Base-by-base conservation (phyloP, 495 filamentous ascomycete species). In the Aeminium ludgeri region DNA sequence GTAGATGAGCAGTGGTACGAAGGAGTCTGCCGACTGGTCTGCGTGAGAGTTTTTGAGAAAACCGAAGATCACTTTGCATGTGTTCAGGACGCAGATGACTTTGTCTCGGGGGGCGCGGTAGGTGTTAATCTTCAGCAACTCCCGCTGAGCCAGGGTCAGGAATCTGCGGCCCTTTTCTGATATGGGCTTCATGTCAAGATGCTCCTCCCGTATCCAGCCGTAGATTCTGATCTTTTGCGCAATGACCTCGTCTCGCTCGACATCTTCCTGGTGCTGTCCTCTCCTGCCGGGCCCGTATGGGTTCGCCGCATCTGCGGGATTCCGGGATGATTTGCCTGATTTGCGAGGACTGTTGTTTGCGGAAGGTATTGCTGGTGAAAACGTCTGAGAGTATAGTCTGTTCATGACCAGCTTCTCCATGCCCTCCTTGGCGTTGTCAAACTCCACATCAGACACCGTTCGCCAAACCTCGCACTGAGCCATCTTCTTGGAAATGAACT, bases 321-420 rank as follows among this genome's bases (percentile, higher is more conserved):
- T 42, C 16, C 39, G 23, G 1, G 6, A 29, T 7, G 33, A 15
- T 35, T 36, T 36, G 12, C 46, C 47, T 6, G 29, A 10, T 50
- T 72, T 75, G 46, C 72, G 67, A 54, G 73, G 81, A 20, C 75
- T 74, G 54, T 76, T 86, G 32, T 67, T 71, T 2, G 74, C 73
- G 6, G 82, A 63, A 3, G 84, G 75, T 36, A 99, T 99, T 12
- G 80, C 80, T 1, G 89, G 86, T 1, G 89, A 92, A 57, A 99
- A 99, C 0, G 91, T 92, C 58, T 99, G 91, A 1, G 78, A 76
- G 55, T 99, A 96, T 4, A 99, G 65, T 40, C 91, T 71, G 57
- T 99, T 99, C 89, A 99, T 99, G 13, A 99, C 89, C 18, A 99
- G 73, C 56, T 99, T 99, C 68, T 99, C 89, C 91, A 99, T 99